Conservation (phyloP, 2,329 filamentous ascomycete genomes). For the Rhynchosporium secalis region DNA sequence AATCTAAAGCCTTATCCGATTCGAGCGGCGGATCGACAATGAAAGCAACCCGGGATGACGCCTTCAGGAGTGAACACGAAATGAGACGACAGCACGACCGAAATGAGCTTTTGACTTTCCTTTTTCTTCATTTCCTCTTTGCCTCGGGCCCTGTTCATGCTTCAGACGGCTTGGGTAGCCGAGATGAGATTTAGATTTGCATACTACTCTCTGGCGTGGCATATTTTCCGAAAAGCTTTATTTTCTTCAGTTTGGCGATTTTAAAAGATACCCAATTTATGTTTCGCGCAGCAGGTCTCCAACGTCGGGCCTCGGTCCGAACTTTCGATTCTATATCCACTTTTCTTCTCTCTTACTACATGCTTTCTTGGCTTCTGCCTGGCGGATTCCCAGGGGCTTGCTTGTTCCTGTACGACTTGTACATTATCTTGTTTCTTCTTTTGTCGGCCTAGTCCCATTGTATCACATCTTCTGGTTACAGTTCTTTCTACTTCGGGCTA, state of each 20-base stretch:
- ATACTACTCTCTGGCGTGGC: constrained; percentile 22
- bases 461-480: background rate
- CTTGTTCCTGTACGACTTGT: constrained; percentile 6
- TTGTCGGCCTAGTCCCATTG: constrained; percentile 5
- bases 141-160: constrained; percentile 20
- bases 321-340: background rate
- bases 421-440: constrained; percentile 2
- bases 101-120: constrained; percentile 22
- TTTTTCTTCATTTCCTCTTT: constrained; percentile 6
- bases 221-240: constrained; percentile 16
- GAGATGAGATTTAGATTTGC: constrained; percentile 6
- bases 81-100: constrained; percentile 25
- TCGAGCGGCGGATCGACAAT: constrained; percentile 20
- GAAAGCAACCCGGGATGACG: constrained; percentile 20
- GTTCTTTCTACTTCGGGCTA: background rate
- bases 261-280: constrained; percentile 32
- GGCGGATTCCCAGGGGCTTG: background rate
- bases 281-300: constrained; percentile 7
- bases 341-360: background rate
- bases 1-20: background rate
- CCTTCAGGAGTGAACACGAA: constrained; percentile 17
- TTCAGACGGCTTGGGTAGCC: constrained; percentile 8
- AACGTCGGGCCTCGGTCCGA: constrained; percentile 10
- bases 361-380: background rate
- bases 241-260: constrained; percentile 19